Evolutionary conservation across 2,329 filamentous ascomycete species (phyloP), one percentile per base, ranked within the genome.

Genomic region (Nemania diffusa): DNA sequence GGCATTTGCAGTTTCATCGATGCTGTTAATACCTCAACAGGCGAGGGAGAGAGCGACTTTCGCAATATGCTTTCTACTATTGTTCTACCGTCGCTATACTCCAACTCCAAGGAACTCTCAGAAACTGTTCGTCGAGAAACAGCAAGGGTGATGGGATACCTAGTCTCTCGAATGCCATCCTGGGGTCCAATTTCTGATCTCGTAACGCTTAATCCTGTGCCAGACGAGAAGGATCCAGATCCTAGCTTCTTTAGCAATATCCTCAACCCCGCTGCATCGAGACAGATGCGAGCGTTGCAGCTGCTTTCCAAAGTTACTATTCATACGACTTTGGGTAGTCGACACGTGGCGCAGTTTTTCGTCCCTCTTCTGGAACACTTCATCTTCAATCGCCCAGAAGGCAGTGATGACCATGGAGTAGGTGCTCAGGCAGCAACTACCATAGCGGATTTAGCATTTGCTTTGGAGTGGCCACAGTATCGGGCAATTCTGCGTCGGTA

Each of bases 341-440:
- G 89, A 59, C 97, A 97, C 74, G 85, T 97, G 69, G 90, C 91
- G 65, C 91, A 95, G 20, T 92, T 97, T 75, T 93, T 98, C 76
- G 88, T 99, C 46, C 97, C 96, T 0, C 84, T 99, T 22, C 84
- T 98, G 9, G 96, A 99, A 76, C 94, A 97, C 77, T 98, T 97
- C 76, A 91, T 97, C 26, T 95, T 97, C 76, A 91, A 94, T 65
- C 89, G 91, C 67, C 88, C 87, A 4, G 92, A 93, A 55, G 84
- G 85, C 8, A 83, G 78, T 24, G 93, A 97, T 77, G 94, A 93
- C 40, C 92, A 97, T 72, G 95, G 94, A 57, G 84, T 98, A 60
- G 90, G 93, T 57, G 93, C 94, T 17, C 93, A 97, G 78, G 90
- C 95, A 5, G 91, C 94, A n/a, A 88, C 85, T 9, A 91, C 94